These are phyloP conservation scores for Lophiostoma macrostomum DNA, from an alignment of 495 filamentous ascomycete species.

Conservation along the genomic window DNA sequence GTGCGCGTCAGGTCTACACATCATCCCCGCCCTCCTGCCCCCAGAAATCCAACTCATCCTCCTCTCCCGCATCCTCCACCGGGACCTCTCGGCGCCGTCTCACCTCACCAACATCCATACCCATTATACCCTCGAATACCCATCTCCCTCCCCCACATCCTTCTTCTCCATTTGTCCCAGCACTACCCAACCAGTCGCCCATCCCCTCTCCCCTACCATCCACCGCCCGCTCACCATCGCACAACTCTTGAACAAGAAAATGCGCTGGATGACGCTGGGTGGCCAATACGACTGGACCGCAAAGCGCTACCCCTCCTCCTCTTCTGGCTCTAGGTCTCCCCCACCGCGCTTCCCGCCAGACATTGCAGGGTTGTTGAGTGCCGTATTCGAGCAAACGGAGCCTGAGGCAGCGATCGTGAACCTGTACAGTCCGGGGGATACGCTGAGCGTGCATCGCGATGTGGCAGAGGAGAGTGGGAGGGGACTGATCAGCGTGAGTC, in stretches of 20 bases:
- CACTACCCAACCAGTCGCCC: constrained; percentile 33
- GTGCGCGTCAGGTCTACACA: constrained; percentile 70
- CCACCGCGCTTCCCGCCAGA: constrained; percentile 74
- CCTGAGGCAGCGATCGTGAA: constrained; percentile 84
- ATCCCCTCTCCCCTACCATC: constrained; percentile 60
- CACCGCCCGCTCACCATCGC: constrained; percentile 68
- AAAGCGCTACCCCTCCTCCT: constrained; percentile 66
- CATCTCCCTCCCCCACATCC: constrained; percentile 38
- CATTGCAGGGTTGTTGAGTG: constrained; percentile 59
- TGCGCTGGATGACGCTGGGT: constrained; percentile 90
- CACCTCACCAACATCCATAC: constrained; percentile 86
- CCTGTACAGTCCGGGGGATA: constrained; percentile 83
- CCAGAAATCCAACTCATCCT: constrained; percentile 63
- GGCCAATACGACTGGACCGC: constrained; percentile 93
- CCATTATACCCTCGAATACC: constrained; percentile 75
- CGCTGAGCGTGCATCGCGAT: constrained; percentile 82
- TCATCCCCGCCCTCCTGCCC: constrained; percentile 71
- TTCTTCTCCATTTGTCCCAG: constrained; percentile 50
- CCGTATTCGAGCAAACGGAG: constrained; percentile 65
- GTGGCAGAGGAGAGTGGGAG: constrained; percentile 75
- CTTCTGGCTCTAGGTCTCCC: too few species aligned
- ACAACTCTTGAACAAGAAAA: constrained; percentile 66
- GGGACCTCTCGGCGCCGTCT: constrained; percentile 67
- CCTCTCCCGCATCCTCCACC: constrained; percentile 68
- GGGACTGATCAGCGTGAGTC: constrained; percentile 76